phyloP scores from a whole-genome alignment of 805 yeast genomes.

The Hanseniaspora occidentalis region DNA sequence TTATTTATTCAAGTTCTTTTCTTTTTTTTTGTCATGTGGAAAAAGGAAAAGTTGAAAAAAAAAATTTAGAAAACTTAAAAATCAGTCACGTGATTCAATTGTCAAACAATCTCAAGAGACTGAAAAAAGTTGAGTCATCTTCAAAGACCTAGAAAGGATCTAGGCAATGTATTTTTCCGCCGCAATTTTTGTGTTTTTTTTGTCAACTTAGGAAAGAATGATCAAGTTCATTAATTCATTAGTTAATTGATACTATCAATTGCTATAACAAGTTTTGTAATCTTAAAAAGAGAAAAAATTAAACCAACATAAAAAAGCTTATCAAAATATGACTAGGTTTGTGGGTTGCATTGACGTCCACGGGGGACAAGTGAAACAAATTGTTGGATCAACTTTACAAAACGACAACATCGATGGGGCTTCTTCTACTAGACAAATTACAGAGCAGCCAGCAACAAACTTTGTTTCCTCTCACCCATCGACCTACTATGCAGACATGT shows the following conservation, averaged over 20 bases:
- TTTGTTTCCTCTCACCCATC: constrained; percentile 70
- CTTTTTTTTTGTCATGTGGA: too few relatives aligned
- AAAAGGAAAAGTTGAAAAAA: too few relatives aligned
- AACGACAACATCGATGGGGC: constrained; percentile 23
- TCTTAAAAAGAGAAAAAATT: neutral
- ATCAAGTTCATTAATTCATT: neutral
- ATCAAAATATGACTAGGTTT: constrained; percentile 57
- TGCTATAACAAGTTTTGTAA: neutral
- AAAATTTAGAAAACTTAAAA: too few relatives aligned
- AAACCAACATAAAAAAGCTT: neutral
- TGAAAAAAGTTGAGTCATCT: too few relatives aligned
- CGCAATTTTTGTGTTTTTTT: too few relatives aligned
- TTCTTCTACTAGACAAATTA: neutral
- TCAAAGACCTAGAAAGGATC: too few relatives aligned
- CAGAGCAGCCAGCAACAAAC: constrained; percentile 41
- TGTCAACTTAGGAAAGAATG: too few relatives aligned
- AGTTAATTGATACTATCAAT: neutral
- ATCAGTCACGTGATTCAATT: too few relatives aligned
- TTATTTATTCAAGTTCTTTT: neutral
- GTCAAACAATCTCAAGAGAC: too few relatives aligned
- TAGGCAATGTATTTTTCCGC: too few relatives aligned
- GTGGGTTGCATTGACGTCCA: constrained; percentile 95
- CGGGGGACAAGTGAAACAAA: constrained; percentile 90
- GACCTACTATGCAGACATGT: constrained; percentile 60
- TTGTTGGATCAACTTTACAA: constrained; percentile 85